Evolutionary conservation across 441 rosid species (phyloP), one percentile per base, ranked within the genome.

Genomic region (Mallotus repandus): DNA sequence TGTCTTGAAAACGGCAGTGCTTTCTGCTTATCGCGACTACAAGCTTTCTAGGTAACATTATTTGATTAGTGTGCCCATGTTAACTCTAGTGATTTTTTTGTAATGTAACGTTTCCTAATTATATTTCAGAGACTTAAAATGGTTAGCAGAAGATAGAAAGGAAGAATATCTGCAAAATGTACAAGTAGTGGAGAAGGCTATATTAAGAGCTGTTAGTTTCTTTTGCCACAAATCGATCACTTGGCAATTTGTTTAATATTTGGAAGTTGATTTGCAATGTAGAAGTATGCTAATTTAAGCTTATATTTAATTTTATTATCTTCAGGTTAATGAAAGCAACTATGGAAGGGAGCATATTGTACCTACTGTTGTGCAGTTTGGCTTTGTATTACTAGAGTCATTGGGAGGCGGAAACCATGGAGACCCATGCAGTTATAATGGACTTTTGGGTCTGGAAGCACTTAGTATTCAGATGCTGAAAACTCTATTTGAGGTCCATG

Each of bases 331-430:
- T 70, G 97, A 93, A 70, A 88, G 93, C 82, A 89, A 75, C 76
- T 78, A 72, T 75, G 98, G 94, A 71, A 84, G 91, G 84, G 98
- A 93, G 81, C 98, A 91, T 79, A 80, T 88, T 15, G 83, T 91
- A 70, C 93, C 97, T 54, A 83, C 94, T 77, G 82, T 89, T 66
- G 85, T 87, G 72, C 91, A 88, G 71, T 84, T 90, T 78, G 88
- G 91, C 76, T 88, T 92, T 79, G 73, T 82, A 68, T 77, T 92
- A 81, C 83, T 92, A 70, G 93, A 87, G 81, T 89, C 93, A 29
- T 84, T 71, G 60, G 86, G 85, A 71, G 93, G 76, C 73, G 78
- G 81, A 76, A 82, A 73, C 48, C 50, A 66, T 55, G 77, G 69
- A 54, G 86, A 70, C 29, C 50, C 65, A 43, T 55, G 84, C 78